phyloP scores from a whole-genome alignment of 73 alveolate genomes.

The Paramecium bursaria region DNA sequence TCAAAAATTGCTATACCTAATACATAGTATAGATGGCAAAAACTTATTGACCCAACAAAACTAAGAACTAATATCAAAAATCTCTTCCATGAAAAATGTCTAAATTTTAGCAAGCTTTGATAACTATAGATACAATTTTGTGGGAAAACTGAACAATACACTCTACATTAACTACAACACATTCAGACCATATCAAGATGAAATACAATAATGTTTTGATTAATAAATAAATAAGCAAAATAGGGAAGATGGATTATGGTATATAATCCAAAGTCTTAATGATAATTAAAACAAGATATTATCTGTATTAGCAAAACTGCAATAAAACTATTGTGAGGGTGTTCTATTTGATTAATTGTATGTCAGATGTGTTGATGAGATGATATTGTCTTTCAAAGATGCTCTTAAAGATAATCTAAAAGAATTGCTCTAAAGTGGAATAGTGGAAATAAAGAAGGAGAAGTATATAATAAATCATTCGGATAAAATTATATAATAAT shows the following conservation, averaged over 20 bases:
- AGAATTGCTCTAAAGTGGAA: conserved; percentile 19
- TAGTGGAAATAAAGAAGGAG: not conserved
- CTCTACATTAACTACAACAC: not conserved
- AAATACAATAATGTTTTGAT: not conserved
- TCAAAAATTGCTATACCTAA: not conserved
- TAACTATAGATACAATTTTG: conserved; percentile 17
- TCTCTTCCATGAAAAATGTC: not conserved
- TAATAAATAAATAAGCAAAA: conserved; percentile 20
- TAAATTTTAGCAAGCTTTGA: conserved; percentile 11
- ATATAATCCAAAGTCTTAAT: conserved; percentile 25
- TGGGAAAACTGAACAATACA: not conserved
- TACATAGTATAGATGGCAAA: conserved; percentile 36
- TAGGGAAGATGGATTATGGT: conserved; percentile 32
- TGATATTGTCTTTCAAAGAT: conserved; percentile 34
- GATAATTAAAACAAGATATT: not conserved
- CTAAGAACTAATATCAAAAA: not conserved
- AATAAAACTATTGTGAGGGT: conserved; percentile 4
- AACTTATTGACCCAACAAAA: conserved; percentile 5
- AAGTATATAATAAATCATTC: conserved; percentile 29
- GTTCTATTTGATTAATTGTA: conserved; percentile 5
- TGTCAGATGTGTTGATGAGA: conserved; percentile 11
- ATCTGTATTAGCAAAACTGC: not conserved
- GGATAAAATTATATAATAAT: not conserved
- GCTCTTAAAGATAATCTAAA: conserved; percentile 20
- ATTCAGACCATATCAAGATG: conserved; percentile 1